These are phyloP conservation scores for Scortechinia acanthostroma DNA, from an alignment of 2,329 filamentous ascomycete genomes.

Conservation along the genomic window DNA sequence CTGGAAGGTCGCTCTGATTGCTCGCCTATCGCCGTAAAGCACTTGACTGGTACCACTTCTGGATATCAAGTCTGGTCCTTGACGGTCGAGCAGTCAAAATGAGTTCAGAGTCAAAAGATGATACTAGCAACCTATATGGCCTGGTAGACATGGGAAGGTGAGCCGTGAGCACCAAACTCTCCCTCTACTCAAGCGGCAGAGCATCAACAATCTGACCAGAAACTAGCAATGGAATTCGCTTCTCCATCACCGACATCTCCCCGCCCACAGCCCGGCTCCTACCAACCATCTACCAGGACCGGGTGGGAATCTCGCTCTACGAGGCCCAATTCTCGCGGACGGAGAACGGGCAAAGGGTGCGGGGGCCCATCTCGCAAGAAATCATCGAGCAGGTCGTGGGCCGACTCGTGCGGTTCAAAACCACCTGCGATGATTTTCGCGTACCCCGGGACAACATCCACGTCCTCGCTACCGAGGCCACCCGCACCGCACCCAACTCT, in stretches of 20 bases:
- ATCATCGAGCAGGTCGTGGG: constrained; percentile 41
- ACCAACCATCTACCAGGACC: constrained; percentile 46
- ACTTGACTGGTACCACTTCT: too few relatives aligned
- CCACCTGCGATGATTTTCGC: constrained; percentile 45
- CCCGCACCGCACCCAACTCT: constrained; percentile 52
- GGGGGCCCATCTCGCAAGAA: constrained; percentile 40
- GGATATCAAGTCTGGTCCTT: too few relatives aligned
- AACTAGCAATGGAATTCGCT: constrained; percentile 62
- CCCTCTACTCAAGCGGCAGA: not conserved
- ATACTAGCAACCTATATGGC: constrained; percentile 10
- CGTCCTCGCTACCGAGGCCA: constrained; percentile 61
- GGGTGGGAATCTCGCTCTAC: constrained; percentile 55
- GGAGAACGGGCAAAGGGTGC: constrained; percentile 26
- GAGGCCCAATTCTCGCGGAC: constrained; percentile 45
- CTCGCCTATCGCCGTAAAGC: too few relatives aligned
- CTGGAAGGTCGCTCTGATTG: too few relatives aligned
- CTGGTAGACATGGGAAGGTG: constrained; percentile 29
- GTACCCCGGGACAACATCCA: constrained; percentile 43
- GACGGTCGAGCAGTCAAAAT: too few relatives aligned
- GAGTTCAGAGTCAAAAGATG: too few relatives aligned
- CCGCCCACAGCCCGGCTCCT: constrained; percentile 51
- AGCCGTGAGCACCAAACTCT: not conserved
- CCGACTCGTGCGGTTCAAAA: constrained; percentile 45
- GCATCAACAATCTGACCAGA: not conserved
- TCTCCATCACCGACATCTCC: constrained; percentile 56